These are phyloP conservation scores for Saccharomyces hybrid DNA, from an alignment of 1,139 yeast genomes.

Conservation along the genomic window DNA sequence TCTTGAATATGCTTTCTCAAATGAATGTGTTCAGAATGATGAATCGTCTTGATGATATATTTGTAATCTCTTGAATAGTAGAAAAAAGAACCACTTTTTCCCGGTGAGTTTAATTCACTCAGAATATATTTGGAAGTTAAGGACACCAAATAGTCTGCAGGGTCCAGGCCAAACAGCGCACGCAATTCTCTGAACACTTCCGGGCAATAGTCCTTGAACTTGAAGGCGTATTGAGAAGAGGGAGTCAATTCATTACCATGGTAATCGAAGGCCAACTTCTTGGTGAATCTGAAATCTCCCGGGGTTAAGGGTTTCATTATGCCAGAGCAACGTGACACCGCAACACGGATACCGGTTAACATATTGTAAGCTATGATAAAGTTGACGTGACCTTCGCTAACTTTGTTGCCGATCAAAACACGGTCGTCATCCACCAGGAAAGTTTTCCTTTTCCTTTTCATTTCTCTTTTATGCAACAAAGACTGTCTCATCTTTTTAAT, in stretches of 20 bases:
- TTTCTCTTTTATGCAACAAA: conserved; percentile 28
- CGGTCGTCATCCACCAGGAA: conserved; percentile 47
- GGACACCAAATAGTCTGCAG: conserved; percentile 90
- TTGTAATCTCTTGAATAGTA: conserved; percentile 90
- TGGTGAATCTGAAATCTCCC: conserved; percentile 62
- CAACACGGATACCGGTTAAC: conserved; percentile 94
- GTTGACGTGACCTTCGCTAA: conserved; percentile 87
- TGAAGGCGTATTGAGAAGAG: conserved; percentile 81
- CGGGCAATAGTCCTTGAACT: conserved; percentile 94
- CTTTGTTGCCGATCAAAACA: conserved; percentile 71
- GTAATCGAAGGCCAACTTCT: conserved; percentile 78
- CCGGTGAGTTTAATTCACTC: conserved; percentile 91
- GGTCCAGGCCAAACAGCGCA: conserved; percentile 74
- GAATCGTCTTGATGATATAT: conserved; percentile 92
- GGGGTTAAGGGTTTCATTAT: conserved; percentile 65
- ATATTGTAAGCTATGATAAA: conserved; percentile 93
- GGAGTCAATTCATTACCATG: conserved; percentile 90
- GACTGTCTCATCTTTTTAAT: conserved; percentile 29
- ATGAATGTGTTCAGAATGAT: conserved; percentile 85
- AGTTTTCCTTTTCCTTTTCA: conserved; percentile 28
- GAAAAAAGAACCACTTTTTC: conserved; percentile 93
- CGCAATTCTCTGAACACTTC: conserved; percentile 87
- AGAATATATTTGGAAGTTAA: conserved; percentile 88
- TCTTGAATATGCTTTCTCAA: conserved; percentile 65
- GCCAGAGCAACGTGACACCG: conserved; percentile 88